Percentiles rank a stretch among this genome's conserved stretches.
Conservation (phyloP, 1,284 basidiomycete genomes). For the Nidula niveotomentosa region DNA sequence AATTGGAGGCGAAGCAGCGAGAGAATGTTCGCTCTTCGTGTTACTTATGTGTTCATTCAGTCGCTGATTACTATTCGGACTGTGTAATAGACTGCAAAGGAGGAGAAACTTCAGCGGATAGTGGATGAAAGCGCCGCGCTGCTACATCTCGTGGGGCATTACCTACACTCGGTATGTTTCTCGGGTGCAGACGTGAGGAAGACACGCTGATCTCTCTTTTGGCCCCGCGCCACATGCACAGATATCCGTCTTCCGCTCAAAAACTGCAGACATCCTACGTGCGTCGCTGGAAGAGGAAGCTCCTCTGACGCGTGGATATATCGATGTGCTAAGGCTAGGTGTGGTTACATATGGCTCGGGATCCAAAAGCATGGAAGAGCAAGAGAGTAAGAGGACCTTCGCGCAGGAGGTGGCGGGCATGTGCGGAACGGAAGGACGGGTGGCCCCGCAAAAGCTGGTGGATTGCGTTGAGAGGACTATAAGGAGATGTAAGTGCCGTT, state of each 20-base stretch:
- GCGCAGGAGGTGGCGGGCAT: constrained; percentile 12
- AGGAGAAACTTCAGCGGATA: constrained; percentile 13
- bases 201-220: neutral
- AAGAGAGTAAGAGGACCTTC: constrained; percentile 8
- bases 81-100: constrained; percentile 8
- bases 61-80: too few relatives aligned
- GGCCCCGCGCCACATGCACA: neutral
- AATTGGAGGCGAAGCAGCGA: constrained; percentile 6
- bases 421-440: too few relatives aligned
- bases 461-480: too few relatives aligned
- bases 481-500: too few relatives aligned
- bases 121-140: constrained; percentile 15
- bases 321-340: constrained; percentile 16
- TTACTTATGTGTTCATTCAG: neutral
- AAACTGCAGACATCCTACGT: constrained; percentile 16
- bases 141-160: constrained; percentile 16
- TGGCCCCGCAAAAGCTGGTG: too few relatives aligned
- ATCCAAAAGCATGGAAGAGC: neutral
- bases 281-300: constrained; percentile 15
- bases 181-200: neutral
- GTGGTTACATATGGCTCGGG: constrained; percentile 5
- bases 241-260: constrained; percentile 11
- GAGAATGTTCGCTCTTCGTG: neutral
- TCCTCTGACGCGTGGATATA: constrained; percentile 15
- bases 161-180: constrained; percentile 18